These are phyloP conservation scores for Astrothelium subdiscretum DNA, from an alignment of 495 filamentous ascomycete genomes.

Conservation along the genomic window DNA sequence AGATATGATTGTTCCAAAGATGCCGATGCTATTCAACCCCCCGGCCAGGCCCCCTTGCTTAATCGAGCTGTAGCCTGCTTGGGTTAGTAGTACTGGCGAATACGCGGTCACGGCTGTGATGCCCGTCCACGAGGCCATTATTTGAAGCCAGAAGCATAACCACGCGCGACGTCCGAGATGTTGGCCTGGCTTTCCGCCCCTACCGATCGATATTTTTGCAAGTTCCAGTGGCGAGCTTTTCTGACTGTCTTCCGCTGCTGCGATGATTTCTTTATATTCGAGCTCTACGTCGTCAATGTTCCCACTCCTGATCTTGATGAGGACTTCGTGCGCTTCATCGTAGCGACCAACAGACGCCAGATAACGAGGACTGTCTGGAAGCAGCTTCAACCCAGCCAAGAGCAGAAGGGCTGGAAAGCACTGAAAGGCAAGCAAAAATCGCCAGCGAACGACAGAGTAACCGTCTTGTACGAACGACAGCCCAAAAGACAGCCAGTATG, in stretches of 20 bases:
- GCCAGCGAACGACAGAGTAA: conserved; percentile 41
- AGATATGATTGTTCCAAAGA: conserved; percentile 42
- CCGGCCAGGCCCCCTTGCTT: conserved; percentile 41
- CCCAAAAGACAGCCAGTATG: conserved; percentile 53
- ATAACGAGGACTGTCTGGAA: conserved; percentile 40
- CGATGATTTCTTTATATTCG: conserved; percentile 34
- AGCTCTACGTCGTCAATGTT: conserved; percentile 15
- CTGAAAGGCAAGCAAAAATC: conserved; percentile 45
- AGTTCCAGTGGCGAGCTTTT: conserved; percentile 32
- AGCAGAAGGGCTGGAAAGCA: conserved; percentile 43
- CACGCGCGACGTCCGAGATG: conserved; percentile 36
- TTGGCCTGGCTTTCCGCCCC: background rate
- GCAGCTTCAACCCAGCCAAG: conserved; percentile 35
- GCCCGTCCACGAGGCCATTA: conserved; percentile 42
- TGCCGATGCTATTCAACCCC: conserved; percentile 43
- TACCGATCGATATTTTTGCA: conserved; percentile 11
- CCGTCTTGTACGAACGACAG: conserved; percentile 40
- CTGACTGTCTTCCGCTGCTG: conserved; percentile 24
- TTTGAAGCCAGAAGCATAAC: conserved; percentile 42
- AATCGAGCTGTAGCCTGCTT: conserved; percentile 26
- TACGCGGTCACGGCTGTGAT: conserved; percentile 33
- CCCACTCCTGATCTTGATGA: conserved; percentile 18
- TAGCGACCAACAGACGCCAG: conserved; percentile 30
- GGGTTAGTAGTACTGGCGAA: conserved; percentile 11
- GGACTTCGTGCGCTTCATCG: conserved; percentile 31